phyloP scores from a whole-genome alignment of 306 rosid species.

The Pyrus betulifolia region DNA sequence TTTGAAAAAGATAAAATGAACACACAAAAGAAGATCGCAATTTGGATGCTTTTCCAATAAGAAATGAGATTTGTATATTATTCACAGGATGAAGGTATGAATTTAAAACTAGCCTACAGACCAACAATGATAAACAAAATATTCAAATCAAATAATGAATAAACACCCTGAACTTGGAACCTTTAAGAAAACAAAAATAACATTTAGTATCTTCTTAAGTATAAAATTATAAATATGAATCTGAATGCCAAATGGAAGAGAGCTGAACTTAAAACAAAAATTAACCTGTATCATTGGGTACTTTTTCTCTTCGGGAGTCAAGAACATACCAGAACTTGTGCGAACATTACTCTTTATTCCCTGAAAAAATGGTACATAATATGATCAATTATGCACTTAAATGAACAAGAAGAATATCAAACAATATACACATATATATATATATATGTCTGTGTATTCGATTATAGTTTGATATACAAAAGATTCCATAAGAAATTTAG shows the following conservation, averaged over 20 bases:
- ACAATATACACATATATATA: too few species aligned
- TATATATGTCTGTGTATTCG: too few species aligned
- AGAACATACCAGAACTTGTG: constrained; percentile 97
- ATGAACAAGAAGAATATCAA: background rate
- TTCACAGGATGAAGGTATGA: background rate
- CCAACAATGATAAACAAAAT: background rate
- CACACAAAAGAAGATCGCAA: background rate
- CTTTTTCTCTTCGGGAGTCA: constrained; percentile 53
- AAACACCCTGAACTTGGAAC: background rate
- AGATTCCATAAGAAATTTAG: background rate
- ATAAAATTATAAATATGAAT: background rate
- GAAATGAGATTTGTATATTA: background rate
- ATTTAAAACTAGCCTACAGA: background rate
- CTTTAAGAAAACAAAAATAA: background rate
- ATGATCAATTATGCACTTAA: background rate
- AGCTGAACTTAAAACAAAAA: constrained; percentile 7
- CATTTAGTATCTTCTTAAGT: background rate
- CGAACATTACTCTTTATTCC: constrained; percentile 84
- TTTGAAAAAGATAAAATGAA: background rate
- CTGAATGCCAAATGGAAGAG: background rate
- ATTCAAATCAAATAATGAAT: background rate
- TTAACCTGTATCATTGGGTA: constrained; percentile 75
- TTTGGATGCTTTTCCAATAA: background rate
- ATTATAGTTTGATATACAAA: background rate
- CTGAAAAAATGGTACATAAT: constrained; percentile 31